phyloP scores from a whole-genome alignment of 805 yeast genomes.

The Wickerhamiella azymoides region DNA sequence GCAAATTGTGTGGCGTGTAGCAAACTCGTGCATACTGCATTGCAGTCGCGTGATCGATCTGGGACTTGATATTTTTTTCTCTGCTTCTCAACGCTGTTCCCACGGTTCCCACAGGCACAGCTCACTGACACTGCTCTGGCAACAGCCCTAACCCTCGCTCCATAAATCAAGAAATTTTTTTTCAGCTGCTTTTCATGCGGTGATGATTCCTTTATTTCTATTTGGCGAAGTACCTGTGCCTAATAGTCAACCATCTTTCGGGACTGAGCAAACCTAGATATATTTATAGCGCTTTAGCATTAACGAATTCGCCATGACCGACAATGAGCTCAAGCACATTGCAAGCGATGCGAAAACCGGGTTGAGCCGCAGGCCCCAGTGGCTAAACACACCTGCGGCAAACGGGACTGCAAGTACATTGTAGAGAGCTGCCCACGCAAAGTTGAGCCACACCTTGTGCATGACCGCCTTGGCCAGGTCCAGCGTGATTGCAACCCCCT shows the following conservation, averaged over 20 bases:
- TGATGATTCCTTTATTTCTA: constrained; percentile 19
- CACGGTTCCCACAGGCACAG: no score
- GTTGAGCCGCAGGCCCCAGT: constrained; percentile 54
- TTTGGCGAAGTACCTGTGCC: constrained; percentile 21
- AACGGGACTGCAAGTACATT: constrained; percentile 78
- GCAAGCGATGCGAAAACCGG: constrained; percentile 86
- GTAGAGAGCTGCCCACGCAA: constrained; percentile 76
- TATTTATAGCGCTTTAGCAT: constrained; percentile 26
- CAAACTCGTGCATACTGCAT: neutral
- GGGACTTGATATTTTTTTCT: no score
- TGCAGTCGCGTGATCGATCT: no score
- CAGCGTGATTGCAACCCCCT: constrained; percentile 41
- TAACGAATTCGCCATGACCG: constrained; percentile 74
- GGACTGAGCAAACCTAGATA: constrained; percentile 19
- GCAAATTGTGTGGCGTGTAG: neutral
- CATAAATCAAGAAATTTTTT: neutral
- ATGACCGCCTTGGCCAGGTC: constrained; percentile 62
- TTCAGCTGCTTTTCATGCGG: constrained; percentile 10
- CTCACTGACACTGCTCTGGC: neutral
- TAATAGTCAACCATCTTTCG: constrained; percentile 23
- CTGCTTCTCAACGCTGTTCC: no score
- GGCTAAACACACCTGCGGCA: constrained; percentile 84
- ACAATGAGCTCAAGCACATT: constrained; percentile 85
- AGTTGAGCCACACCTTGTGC: constrained; percentile 60
- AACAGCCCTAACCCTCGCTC: neutral